Base-by-base conservation (phyloP, 1,139 yeast species). In the Wickerhamiella infanticola region DNA sequence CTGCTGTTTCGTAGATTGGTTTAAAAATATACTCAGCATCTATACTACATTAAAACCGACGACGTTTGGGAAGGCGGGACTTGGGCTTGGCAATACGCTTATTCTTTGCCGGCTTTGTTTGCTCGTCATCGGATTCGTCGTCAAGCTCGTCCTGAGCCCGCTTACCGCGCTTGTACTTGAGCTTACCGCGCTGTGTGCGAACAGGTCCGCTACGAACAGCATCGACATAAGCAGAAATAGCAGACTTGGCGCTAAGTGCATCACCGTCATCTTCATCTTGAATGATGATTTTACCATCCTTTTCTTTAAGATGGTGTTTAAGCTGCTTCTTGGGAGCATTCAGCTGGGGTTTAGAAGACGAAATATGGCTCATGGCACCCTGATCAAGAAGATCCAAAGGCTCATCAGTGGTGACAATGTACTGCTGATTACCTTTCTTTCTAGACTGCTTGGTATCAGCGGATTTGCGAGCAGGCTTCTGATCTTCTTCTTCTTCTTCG, bases 161-260 rank as follows among this genome's bases (percentile, higher is more conserved):
- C 50, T 68, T 69, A 43, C 74, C 72, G 62, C 78, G 79, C 66
- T 81, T 83, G 67, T 77, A 90, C 66, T 86, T 88, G 72, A 86
- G 74, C 68, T 78, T 85, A 64, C 86, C 85, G 68, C 77, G 78
- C 68, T 84, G 95, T 48, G 96, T 95, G 64, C 94, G 79, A 4
- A 84, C 76, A 39, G 98, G 97, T 31, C 90, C 96, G 56, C 81
- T 84, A 62, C 77, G 81, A 37, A 90, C 85, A 9, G 97, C 98
- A 53, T 85, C 95, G 55, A 86, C 75, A 61, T 90, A 90, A 1
- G 96, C 96, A 61, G 84, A 84, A 52, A 88, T 75, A 26, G 95
- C 93, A 7, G 63, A 63, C 50, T 68, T 71, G 50, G 74, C 75
- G 40, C 80, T 82, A 62, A 73, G 66, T 57, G 70, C 65, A 64